phyloP scores from a whole-genome alignment of 257 asterid species.

The Pogostemon cablin region DNA sequence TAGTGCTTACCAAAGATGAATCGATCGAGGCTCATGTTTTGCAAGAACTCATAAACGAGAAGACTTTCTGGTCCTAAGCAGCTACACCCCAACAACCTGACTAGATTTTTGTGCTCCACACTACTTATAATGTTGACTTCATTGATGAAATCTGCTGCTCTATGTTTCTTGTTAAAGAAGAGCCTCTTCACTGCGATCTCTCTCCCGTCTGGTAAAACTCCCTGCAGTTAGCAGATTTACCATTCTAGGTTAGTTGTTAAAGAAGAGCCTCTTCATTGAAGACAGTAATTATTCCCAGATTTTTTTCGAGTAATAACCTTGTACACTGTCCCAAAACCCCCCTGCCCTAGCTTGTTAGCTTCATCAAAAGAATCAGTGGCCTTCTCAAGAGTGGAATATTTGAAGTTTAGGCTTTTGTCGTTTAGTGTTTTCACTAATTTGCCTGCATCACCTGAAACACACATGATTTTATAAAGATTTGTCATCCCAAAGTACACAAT shows the following conservation, averaged over 20 bases:
- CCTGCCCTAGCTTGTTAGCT: conserved; percentile 90
- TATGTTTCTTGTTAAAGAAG: conserved; percentile 80
- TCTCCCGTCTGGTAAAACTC: conserved; percentile 84
- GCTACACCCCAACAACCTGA: conserved; percentile 85
- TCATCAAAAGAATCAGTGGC: conserved; percentile 79
- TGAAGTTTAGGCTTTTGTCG: conserved; percentile 90
- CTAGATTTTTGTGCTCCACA: conserved; percentile 88
- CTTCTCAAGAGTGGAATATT: conserved; percentile 84
- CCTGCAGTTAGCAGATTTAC: conserved; percentile 42
- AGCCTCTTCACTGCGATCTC: conserved; percentile 96
- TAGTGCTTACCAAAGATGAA: conserved; percentile 67
- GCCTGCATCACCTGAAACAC: conserved; percentile 57
- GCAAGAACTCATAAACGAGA: conserved; percentile 77
- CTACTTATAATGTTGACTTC: conserved; percentile 92
- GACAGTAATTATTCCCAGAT: background rate
- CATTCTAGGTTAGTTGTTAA: conserved; percentile 1
- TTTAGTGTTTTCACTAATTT: conserved; percentile 72
- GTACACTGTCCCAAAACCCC: conserved; percentile 95
- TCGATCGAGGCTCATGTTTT: conserved; percentile 77
- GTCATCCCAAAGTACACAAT: background rate
- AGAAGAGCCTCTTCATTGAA: no score
- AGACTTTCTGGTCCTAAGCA: conserved; percentile 92
- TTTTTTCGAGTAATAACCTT: conserved; percentile 47
- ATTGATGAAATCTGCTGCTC: conserved; percentile 91
- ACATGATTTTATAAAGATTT: conserved; percentile 8